Conservation (phyloP, 1,139 yeast genomes). For the Geotrichum phurueaensis region DNA sequence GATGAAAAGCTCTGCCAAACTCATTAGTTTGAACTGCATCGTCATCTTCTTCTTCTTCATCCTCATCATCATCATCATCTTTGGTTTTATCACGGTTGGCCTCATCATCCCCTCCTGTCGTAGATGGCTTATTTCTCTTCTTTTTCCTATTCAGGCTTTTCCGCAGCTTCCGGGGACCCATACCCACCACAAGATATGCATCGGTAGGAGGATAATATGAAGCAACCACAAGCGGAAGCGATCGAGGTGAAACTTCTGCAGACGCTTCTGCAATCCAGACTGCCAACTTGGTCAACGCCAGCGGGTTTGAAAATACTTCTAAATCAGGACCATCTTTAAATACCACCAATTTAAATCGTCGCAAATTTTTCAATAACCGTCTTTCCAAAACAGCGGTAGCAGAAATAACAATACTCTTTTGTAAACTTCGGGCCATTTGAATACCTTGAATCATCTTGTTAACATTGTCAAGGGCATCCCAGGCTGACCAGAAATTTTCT, state of each 20-base stretch:
- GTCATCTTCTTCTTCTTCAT: slow-evolving; percentile 33
- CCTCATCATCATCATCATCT: slow-evolving; percentile 26
- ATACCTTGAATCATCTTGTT: slow-evolving; percentile 65
- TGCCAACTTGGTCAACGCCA: slow-evolving; percentile 77
- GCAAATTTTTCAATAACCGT: slow-evolving; percentile 67
- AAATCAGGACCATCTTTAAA: slow-evolving; percentile 85
- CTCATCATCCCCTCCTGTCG: background rate
- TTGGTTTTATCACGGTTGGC: slow-evolving; percentile 16
- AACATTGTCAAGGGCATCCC: slow-evolving; percentile 78
- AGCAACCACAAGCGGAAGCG: slow-evolving; percentile 81
- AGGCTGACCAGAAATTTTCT: slow-evolving; percentile 86
- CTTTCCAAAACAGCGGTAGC: slow-evolving; percentile 87
- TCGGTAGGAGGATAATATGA: slow-evolving; percentile 68
- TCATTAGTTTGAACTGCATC: slow-evolving; percentile 47
- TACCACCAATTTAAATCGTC: slow-evolving; percentile 80
- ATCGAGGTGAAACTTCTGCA: slow-evolving; percentile 66
- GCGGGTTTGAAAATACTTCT: slow-evolving; percentile 72
- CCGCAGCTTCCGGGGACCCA: slow-evolving; percentile 77
- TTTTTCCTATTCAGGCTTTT: slow-evolving; percentile 25
- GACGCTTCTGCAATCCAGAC: slow-evolving; percentile 88
- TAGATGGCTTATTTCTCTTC: slow-evolving; percentile 17
- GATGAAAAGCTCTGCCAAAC: slow-evolving; percentile 86
- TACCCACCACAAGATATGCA: slow-evolving; percentile 82
- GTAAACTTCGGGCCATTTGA: slow-evolving; percentile 72
- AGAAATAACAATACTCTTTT: slow-evolving; percentile 77